A percentile compares a stretch with the other conserved stretches of the same genome.
These are phyloP conservation scores for Pseudocercospora fuligena DNA, from an alignment of 2,329 filamentous ascomycete genomes.

Conservation along the genomic window DNA sequence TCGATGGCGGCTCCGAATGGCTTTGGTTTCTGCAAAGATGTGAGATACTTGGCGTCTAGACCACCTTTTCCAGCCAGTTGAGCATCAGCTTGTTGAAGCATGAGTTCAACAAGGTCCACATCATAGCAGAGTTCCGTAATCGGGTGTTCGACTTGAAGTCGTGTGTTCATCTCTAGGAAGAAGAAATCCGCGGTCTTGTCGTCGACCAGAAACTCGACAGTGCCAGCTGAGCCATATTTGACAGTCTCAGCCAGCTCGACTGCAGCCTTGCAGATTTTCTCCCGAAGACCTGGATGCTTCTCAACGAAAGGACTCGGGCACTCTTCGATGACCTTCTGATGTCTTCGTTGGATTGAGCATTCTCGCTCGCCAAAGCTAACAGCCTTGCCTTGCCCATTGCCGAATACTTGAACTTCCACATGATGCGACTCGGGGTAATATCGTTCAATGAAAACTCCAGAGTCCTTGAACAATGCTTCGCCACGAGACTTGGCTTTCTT, in stretches of 20 bases:
- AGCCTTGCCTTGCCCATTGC: constrained; percentile 76
- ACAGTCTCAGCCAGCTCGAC: constrained; percentile 62
- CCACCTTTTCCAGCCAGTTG: constrained; percentile 53
- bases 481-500: constrained; percentile 71
- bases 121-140: constrained; percentile 63
- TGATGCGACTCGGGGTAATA: constrained; percentile 81
- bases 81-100: constrained; percentile 61
- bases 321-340: constrained; percentile 91
- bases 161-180: constrained; percentile 65
- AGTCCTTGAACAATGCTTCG: constrained; percentile 75
- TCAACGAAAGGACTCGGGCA: constrained; percentile 72
- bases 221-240: constrained; percentile 82
- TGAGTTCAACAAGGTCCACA: constrained; percentile 60
- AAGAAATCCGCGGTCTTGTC: constrained; percentile 80
- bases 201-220: constrained; percentile 89
- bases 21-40: constrained; percentile 47
- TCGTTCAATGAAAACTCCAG: constrained; percentile 82
- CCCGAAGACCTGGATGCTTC: constrained; percentile 59
- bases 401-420: constrained; percentile 90
- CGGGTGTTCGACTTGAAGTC: constrained; percentile 63
- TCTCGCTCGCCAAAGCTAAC: constrained; percentile 87
- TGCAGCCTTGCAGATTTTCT: constrained; percentile 68
- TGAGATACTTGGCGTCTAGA: constrained; percentile 48
- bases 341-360: constrained; percentile 82
- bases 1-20: constrained; percentile 59